Evolutionary conservation across 768 basidiomycete species (phyloP).

Genomic region (Amanita pallidorosea): DNA sequence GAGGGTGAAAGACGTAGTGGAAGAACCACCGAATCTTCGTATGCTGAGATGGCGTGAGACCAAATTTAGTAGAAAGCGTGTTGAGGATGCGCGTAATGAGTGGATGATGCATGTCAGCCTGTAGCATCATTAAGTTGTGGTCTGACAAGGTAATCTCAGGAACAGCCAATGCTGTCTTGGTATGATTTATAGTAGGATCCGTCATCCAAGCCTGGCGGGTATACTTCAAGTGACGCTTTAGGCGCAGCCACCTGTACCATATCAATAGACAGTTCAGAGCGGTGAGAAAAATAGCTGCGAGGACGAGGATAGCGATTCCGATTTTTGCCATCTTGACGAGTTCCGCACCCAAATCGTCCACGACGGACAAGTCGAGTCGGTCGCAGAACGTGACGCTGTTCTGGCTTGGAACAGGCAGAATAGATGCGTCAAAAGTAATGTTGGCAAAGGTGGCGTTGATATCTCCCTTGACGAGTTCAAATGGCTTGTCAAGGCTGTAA

Average conservation of each 20-base stretch:
- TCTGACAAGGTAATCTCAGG: slow-evolving; percentile 56
- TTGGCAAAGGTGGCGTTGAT: slow-evolving; percentile 79
- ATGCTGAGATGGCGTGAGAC: slow-evolving; percentile 49
- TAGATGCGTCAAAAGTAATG: slow-evolving; percentile 60
- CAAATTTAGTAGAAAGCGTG: slow-evolving; percentile 36
- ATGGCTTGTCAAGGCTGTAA: slow-evolving; percentile 69
- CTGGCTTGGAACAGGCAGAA: slow-evolving; percentile 68
- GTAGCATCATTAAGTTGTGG: slow-evolving; percentile 72
- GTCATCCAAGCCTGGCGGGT: slow-evolving; percentile 71
- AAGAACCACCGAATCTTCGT: slow-evolving; percentile 79
- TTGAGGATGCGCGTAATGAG: slow-evolving; percentile 59
- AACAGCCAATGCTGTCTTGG: slow-evolving; percentile 18
- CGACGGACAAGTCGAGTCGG: slow-evolving; percentile 68
- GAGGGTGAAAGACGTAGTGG: slow-evolving; percentile 85
- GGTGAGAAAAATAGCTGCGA: slow-evolving; percentile 64
- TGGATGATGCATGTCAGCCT: slow-evolving; percentile 60
- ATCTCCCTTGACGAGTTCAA: slow-evolving; percentile 78
- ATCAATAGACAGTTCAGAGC: slow-evolving; percentile 67
- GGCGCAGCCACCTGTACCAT: slow-evolving; percentile 80
- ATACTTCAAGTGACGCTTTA: slow-evolving; percentile 52
- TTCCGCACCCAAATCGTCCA: slow-evolving; percentile 77
- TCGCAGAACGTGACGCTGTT: slow-evolving; percentile 66
- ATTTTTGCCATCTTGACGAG: slow-evolving; percentile 76
- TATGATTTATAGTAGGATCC: slow-evolving; percentile 53
- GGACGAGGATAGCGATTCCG: slow-evolving; percentile 62